phyloP scores from a whole-genome alignment of 176 grass and related monocot species.

The Paspalum vaginatum region DNA sequence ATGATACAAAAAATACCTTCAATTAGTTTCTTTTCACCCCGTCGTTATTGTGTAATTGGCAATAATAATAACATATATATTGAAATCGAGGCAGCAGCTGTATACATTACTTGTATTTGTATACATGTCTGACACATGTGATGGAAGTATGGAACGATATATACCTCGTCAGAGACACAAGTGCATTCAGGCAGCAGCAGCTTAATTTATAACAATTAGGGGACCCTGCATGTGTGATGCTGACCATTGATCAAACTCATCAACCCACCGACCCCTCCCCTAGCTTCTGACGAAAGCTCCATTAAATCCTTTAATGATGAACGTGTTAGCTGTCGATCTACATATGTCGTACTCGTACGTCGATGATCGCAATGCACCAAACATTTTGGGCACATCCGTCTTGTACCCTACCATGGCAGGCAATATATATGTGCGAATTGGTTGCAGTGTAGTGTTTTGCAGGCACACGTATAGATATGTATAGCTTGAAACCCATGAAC shows the following conservation, averaged over 20 bases:
- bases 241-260: conserved; percentile 1
- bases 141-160: not conserved
- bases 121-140: conserved; percentile 16
- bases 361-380: not conserved
- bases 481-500: not conserved
- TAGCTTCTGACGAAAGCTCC: conserved; percentile 12
- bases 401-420: not conserved
- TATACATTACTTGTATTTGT: not conserved
- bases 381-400: conserved; percentile 30
- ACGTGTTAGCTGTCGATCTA: conserved; percentile 22
- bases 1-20: not conserved
- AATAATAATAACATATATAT: not conserved
- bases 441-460: no score
- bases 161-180: conserved; percentile 20
- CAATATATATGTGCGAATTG: no score
- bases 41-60: not conserved
- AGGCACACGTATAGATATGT: not conserved
- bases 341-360: not conserved
- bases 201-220: conserved; percentile 9
- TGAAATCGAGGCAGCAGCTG: not conserved
- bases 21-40: not conserved
- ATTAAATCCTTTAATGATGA: conserved; percentile 11
- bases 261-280: not conserved
- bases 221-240: conserved; percentile 32
- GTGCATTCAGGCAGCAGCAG: not conserved